Evolutionary conservation across 768 basidiomycete genomes (phyloP).

Genomic region (Lactarius trivialis): DNA sequence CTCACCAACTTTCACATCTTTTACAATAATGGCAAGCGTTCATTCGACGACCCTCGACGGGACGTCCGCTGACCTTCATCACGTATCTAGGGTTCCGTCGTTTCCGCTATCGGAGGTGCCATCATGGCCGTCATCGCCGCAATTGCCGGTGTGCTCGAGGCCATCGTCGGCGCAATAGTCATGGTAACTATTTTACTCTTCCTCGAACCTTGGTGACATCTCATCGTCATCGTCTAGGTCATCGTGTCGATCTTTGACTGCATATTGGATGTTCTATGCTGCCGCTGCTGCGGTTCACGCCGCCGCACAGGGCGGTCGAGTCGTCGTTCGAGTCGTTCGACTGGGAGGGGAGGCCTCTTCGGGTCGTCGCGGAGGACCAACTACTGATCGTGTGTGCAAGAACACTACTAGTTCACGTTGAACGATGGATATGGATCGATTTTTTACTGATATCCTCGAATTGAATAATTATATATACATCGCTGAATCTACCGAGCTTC

Average conservation of each 20-base stretch:
- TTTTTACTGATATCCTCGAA: background rate
- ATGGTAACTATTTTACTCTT: conserved; percentile 35
- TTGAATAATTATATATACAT: background rate
- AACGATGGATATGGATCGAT: background rate
- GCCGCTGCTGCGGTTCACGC: conserved; percentile 35
- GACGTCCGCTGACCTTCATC: background rate
- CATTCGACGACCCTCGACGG: too few species aligned
- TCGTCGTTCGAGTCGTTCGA: too few species aligned
- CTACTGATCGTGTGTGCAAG: background rate
- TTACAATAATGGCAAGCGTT: background rate
- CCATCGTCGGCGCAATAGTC: conserved; percentile 53
- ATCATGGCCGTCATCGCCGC: conserved; percentile 56
- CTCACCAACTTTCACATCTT: too few species aligned
- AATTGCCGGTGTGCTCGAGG: conserved; percentile 52
- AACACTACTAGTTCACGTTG: background rate
- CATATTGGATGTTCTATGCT: conserved; percentile 44
- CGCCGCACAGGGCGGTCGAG: conserved; percentile 17
- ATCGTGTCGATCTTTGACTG: conserved; percentile 60
- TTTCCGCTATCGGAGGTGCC: conserved; percentile 58
- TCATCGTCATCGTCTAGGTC: conserved; percentile 34
- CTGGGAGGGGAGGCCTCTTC: too few species aligned
- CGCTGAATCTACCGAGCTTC: background rate
- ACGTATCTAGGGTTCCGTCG: conserved; percentile 45
- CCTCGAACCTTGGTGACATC: background rate
- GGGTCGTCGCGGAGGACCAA: background rate